These are phyloP conservation scores for Suhomyces sp. DNA, from an alignment of 805 yeast species.

Conservation along the genomic window DNA sequence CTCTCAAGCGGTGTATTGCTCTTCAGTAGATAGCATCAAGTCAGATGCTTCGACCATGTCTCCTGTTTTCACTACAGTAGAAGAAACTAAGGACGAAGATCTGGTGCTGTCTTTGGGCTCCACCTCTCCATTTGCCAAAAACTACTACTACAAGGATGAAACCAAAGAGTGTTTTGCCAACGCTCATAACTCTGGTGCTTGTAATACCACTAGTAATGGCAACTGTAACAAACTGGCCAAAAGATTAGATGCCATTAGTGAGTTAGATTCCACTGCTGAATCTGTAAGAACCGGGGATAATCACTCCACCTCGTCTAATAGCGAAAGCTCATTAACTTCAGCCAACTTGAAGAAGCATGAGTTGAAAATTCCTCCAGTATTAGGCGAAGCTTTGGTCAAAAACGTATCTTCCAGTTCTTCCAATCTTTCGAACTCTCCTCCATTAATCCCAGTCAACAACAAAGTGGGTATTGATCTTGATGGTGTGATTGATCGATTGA, in stretches of 20 bases:
- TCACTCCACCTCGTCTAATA: conserved; percentile 11
- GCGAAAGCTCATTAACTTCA: conserved; percentile 4
- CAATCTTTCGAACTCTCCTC: conserved; percentile 22
- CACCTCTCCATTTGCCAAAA: conserved; percentile 13
- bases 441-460: conserved; percentile 16
- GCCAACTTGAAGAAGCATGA: conserved; percentile 11
- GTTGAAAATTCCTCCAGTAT: conserved; percentile 2
- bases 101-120: conserved; percentile 39
- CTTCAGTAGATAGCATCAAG: conserved; percentile 43
- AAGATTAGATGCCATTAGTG: conserved; percentile 5
- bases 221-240: neutral
- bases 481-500: conserved; percentile 56
- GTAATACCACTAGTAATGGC: neutral
- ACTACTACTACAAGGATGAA: conserved; percentile 5
- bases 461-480: conserved; percentile 52
- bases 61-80: conserved; percentile 34
- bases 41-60: conserved; percentile 29
- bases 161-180: conserved; percentile 1
- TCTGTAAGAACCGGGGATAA: conserved; percentile 12
- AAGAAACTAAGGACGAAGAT: conserved; percentile 28
- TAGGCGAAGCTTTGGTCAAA: conserved; percentile 6
- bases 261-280: conserved; percentile 22
- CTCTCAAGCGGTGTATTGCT: conserved; percentile 21
- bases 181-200: neutral
- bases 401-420: conserved; percentile 15